Conservation (phyloP, 2,329 filamentous ascomycete genomes). For the Nigrospora osmanthi region DNA sequence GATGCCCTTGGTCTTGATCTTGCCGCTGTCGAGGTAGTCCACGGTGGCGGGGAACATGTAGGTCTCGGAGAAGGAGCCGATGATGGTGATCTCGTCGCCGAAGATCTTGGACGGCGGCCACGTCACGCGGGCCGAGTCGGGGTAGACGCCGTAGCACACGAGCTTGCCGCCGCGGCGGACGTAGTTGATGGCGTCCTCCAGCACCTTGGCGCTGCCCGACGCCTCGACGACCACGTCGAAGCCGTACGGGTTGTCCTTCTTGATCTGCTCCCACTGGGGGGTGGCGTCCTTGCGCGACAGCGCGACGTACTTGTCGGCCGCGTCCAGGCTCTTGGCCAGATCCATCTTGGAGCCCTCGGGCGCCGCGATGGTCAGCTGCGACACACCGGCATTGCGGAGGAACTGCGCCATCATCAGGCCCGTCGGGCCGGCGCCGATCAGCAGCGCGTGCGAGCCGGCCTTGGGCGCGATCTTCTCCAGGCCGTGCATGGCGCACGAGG, state of each 20-base stretch:
- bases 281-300: conserved; percentile 45
- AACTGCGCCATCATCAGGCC: conserved; percentile 42
- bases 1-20: conserved; percentile 58
- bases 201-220: conserved; percentile 59
- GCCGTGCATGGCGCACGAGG: conserved; percentile 64
- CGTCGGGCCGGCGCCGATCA: conserved; percentile 61
- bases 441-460: conserved; percentile 55
- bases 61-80: conserved; percentile 66
- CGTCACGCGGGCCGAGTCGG: conserved; percentile 51
- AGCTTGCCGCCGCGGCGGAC: conserved; percentile 64
- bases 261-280: conserved; percentile 54
- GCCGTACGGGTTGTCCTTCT: conserved; percentile 59
- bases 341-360: conserved; percentile 65
- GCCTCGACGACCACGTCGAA: conserved; percentile 64
- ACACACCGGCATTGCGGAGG: conserved; percentile 51
- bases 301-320: conserved; percentile 45
- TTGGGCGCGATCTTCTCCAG: conserved; percentile 61
- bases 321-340: conserved; percentile 49
- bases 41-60: conserved; percentile 58
- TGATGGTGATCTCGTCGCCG: conserved; percentile 60
- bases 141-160: conserved; percentile 66
- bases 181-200: conserved; percentile 65
- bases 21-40: conserved; percentile 48
- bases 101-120: conserved; percentile 70
- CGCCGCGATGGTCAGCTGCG: conserved; percentile 62